Evolutionary conservation across 352 stramenopile genomes (phyloP).

Genomic region (Globisporangium canariense): DNA sequence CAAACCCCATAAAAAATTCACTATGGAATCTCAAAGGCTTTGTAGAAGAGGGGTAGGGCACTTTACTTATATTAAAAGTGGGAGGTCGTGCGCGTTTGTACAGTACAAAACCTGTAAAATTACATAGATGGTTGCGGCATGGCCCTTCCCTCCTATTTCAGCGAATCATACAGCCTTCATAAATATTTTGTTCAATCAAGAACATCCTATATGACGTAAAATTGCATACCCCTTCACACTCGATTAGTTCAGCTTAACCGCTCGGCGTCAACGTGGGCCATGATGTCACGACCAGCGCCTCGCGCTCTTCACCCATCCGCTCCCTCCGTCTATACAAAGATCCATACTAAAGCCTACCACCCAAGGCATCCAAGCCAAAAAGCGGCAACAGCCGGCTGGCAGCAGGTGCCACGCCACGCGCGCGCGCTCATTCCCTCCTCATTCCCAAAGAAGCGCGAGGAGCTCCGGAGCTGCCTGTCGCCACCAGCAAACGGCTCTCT

Average conservation of each 20-base stretch:
- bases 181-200: neutral
- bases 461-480: neutral
- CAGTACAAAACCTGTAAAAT: neutral
- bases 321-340: slow-evolving; percentile 4
- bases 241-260: neutral
- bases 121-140: neutral
- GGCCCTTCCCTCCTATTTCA: neutral
- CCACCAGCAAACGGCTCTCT: neutral
- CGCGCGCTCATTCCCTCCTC: neutral
- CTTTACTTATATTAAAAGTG: neutral
- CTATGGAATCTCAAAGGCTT: neutral
- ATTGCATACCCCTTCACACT: neutral
- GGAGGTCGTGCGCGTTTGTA: neutral
- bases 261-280: neutral
- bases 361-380: neutral
- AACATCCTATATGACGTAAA: neutral
- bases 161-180: neutral
- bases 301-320: slow-evolving; percentile 2
- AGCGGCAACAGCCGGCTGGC: neutral
- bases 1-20: too few relatives aligned
- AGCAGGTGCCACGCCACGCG: neutral
- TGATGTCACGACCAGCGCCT: slow-evolving; percentile 1
- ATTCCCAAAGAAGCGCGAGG: slow-evolving; percentile 5
- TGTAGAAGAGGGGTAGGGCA: neutral
- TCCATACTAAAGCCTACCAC: slow-evolving; percentile 3